Evolutionary conservation across 345 rosid species (phyloP).

Genomic region (Lenwebbia sp.): DNA sequence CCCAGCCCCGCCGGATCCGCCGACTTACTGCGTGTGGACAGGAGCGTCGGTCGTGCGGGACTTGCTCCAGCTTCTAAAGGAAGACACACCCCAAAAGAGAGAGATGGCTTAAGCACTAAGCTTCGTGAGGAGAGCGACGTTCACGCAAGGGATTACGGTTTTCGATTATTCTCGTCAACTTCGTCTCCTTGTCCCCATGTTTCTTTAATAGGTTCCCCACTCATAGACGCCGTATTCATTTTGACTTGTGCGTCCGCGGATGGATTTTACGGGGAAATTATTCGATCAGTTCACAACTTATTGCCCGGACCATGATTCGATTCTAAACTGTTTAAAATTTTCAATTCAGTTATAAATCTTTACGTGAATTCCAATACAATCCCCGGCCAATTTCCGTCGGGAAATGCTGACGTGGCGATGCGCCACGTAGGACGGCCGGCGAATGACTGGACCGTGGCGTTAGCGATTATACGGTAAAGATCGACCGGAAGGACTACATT

Average conservation of each 20-base stretch:
- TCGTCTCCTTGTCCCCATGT: neutral
- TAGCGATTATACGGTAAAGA: no score
- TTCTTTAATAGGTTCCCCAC: neutral
- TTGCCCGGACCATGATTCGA: no score
- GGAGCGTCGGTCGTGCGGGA: neutral
- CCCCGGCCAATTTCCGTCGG: no score
- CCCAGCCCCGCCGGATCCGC: neutral
- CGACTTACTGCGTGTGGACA: neutral
- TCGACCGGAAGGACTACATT: no score
- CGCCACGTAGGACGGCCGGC: no score
- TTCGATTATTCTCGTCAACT: neutral
- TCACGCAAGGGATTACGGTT: accelerated
- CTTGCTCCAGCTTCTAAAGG: neutral
- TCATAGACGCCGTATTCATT: neutral
- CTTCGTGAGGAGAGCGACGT: neutral
- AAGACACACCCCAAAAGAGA: neutral
- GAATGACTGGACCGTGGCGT: no score
- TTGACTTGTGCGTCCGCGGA: neutral
- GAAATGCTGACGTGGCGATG: no score
- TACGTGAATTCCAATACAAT: no score
- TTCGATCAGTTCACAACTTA: neutral
- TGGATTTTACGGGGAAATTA: neutral
- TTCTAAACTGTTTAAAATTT: no score
- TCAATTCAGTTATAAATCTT: no score
- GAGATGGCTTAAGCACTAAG: neutral